Conservation (phyloP, 805 yeast genomes). For the Ogataea dorogensis region DNA sequence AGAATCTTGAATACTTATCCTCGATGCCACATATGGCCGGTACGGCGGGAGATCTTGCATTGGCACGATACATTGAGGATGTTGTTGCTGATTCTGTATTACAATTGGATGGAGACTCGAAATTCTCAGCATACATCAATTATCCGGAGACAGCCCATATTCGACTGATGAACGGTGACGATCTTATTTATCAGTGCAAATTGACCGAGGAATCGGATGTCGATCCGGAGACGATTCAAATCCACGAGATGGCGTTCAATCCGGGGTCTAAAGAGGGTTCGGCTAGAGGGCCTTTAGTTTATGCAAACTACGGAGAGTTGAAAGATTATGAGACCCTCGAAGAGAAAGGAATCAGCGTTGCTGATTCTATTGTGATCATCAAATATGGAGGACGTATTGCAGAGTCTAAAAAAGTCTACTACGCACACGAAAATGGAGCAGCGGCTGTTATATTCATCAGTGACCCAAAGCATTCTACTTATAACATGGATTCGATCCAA, state of each 20-base stretch:
- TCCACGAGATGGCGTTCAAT: slow-evolving; percentile 54
- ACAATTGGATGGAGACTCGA: slow-evolving; percentile 46
- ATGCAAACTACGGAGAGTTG: slow-evolving; percentile 63
- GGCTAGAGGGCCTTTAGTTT: slow-evolving; percentile 52
- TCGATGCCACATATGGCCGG: slow-evolving; percentile 88
- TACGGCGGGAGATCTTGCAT: slow-evolving; percentile 75
- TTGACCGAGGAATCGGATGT: slow-evolving; percentile 21
- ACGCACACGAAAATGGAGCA: slow-evolving; percentile 59
- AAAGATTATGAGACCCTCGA: slow-evolving; percentile 49
- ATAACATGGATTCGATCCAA: slow-evolving; percentile 46
- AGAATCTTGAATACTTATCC: slow-evolving; percentile 67
- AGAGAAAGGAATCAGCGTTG: slow-evolving; percentile 37
- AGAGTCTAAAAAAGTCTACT: slow-evolving; percentile 48
- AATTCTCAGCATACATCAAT: slow-evolving; percentile 56
- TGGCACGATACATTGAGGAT: slow-evolving; percentile 63
- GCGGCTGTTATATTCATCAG: slow-evolving; percentile 68
- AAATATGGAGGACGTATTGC: slow-evolving; percentile 54
- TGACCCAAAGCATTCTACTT: slow-evolving; percentile 34
- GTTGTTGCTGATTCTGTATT: slow-evolving; percentile 60
- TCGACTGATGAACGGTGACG: slow-evolving; percentile 20
- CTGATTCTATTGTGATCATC: slow-evolving; percentile 56
- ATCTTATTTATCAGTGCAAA: slow-evolving; percentile 20
- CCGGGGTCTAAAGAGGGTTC: slow-evolving; percentile 66
- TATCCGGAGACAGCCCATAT: slow-evolving; percentile 51
- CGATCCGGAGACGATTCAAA: slow-evolving; percentile 17